Evolutionary conservation across 768 basidiomycete species (phyloP), one percentile per base, ranked within the genome.

Genomic region (Mycena leptocephala): DNA sequence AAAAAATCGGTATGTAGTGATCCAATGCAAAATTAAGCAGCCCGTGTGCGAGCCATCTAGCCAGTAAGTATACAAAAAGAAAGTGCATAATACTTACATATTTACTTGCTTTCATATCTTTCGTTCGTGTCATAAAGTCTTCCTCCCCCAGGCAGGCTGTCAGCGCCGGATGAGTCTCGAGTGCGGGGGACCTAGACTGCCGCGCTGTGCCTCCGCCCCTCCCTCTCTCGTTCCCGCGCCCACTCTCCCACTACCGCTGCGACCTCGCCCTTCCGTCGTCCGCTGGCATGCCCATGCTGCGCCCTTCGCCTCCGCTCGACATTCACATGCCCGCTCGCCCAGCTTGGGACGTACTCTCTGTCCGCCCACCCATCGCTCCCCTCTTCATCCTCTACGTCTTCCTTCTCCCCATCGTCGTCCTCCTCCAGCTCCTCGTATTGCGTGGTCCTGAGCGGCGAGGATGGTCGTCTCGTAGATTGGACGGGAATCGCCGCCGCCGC

Each of bases 351-450:
- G 71, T 88, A 93, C 82, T 95, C 94, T n/a, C 88, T 93, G 81
- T 95, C 94, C 3, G 93, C 94, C 77, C 95, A 91, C 0, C 92
- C 93, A 39, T 93, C 94, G 76, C 92, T 92, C n/a, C n/a, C n/a
- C n/a, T n/a, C n/a, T n/a, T n/a, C n/a, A n/a, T n/a, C n/a, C n/a
- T n/a, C n/a, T n/a, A n/a, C n/a, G n/a, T n/a, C n/a, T 88, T 87
- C 79, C 86, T 90, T 67, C 89, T 80, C 5, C 81, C 80, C 79
- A n/a, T 78, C 79, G 22, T 67, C 77, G 30, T 72, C 78, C 58
- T 63, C 74, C 32, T 77, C 74, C 24, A 77, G 83, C 80, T 59
- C 77, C 81, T 24, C 76, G n/a, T n/a, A n/a, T n/a, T n/a, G n/a
- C n/a, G n/a, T n/a, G n/a, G 22, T 59, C 72, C 18, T 28, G 6